Evolutionary conservation across 345 rosid genomes (phyloP).

Genomic region (Dipteronia sinensis): DNA sequence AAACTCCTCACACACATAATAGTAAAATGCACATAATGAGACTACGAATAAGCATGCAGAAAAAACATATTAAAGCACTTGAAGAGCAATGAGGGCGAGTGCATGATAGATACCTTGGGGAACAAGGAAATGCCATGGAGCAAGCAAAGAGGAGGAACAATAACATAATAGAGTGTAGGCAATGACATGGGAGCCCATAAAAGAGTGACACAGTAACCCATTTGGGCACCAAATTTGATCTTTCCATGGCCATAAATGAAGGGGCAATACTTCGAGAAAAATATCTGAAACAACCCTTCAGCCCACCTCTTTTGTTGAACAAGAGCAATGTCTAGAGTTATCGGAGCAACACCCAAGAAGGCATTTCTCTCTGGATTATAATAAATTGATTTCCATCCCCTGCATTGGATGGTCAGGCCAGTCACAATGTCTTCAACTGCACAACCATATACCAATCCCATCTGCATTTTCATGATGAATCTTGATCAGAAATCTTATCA

Average conservation of each 20-base stretch:
- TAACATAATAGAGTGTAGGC: slow-evolving; percentile 31
- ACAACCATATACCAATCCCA: slow-evolving; percentile 45
- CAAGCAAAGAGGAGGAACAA: slow-evolving; percentile 34
- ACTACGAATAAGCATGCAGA: background rate
- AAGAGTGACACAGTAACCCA: slow-evolving; percentile 36
- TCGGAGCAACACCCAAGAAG: slow-evolving; percentile 41
- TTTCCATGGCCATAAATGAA: slow-evolving; percentile 33
- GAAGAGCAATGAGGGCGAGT: background rate
- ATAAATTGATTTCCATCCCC: slow-evolving; percentile 45
- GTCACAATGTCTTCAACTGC: slow-evolving; percentile 42
- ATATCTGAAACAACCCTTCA: slow-evolving; percentile 46
- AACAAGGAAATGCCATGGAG: slow-evolving; percentile 37
- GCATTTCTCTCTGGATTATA: slow-evolving; percentile 30
- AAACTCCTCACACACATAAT: too few relatives aligned
- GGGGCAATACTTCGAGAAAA: slow-evolving; percentile 44
- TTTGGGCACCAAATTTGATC: slow-evolving; percentile 30
- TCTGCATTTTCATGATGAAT: slow-evolving; percentile 26
- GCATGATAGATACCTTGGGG: slow-evolving; percentile 27
- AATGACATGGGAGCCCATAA: slow-evolving; percentile 42
- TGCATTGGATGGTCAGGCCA: slow-evolving; percentile 36
- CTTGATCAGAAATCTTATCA: too few relatives aligned
- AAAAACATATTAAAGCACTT: too few relatives aligned
- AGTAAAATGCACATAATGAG: too few relatives aligned
- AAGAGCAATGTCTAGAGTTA: slow-evolving; percentile 30
- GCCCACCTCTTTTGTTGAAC: slow-evolving; percentile 45